Conservation (phyloP, 148 eudicot genomes). For the Oxyria digyna region DNA sequence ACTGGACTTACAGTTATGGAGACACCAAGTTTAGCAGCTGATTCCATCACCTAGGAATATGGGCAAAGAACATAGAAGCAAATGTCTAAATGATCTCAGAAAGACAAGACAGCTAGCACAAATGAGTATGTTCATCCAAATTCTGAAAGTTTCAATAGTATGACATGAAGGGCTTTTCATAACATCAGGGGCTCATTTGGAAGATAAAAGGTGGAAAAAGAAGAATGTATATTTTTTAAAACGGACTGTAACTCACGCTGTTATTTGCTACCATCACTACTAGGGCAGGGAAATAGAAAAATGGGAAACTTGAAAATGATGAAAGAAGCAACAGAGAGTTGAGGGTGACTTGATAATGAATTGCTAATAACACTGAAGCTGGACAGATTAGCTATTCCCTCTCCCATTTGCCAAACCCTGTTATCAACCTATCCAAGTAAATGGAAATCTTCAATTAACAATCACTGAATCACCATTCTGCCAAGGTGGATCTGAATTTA, state of each 20-base stretch:
- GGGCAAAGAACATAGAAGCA: conserved; percentile 6
- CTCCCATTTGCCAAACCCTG: conserved; percentile 1
- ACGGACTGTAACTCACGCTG: background rate
- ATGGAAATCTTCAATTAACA: background rate
- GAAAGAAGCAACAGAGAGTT: background rate
- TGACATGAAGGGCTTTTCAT: background rate
- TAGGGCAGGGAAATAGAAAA: background rate
- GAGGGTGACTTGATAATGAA: background rate
- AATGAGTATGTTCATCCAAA: background rate
- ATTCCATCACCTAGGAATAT: conserved; percentile 59
- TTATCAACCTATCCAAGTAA: background rate
- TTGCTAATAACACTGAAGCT: background rate
- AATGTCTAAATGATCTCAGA: background rate
- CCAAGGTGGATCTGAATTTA: background rate
- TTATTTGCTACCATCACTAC: background rate
- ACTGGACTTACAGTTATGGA: conserved; percentile 51
- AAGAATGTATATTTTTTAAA: background rate
- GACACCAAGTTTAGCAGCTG: conserved; percentile 66
- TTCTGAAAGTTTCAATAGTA: background rate
- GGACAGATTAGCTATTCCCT: background rate
- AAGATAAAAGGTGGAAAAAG: background rate
- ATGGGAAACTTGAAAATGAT: background rate
- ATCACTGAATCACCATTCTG: background rate
- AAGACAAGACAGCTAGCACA: background rate
- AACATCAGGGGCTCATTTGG: background rate